Evolutionary conservation across 2,329 filamentous ascomycete species (phyloP).

Genomic region (Verruconis gallopava): DNA sequence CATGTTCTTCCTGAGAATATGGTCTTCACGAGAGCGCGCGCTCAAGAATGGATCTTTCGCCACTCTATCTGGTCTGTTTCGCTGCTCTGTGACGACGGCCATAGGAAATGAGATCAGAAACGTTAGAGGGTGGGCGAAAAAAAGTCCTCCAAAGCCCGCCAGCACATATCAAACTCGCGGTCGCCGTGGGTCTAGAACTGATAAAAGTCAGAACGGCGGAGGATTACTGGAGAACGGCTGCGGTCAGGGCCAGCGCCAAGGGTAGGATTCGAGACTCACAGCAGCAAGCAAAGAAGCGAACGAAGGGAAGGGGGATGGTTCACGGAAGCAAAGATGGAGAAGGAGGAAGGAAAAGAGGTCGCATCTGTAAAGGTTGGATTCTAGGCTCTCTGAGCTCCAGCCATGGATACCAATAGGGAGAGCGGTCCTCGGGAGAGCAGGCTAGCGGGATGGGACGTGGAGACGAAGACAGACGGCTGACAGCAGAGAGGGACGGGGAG

Average conservation of each 20-base stretch:
- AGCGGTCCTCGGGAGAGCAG: not conserved
- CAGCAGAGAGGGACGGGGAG: not conserved
- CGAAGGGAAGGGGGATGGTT: too few species aligned
- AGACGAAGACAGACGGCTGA: not conserved
- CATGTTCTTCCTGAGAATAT: conserved; percentile 1
- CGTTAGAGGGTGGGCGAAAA: not conserved
- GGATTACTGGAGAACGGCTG: too few species aligned
- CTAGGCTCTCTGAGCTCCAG: not conserved
- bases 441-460: not conserved
- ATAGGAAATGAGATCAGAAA: conserved; percentile 5
- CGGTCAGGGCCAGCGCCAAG: too few species aligned
- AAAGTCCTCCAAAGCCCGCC: not conserved
- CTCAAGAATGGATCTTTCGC: conserved; percentile 2
- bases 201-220: too few species aligned
- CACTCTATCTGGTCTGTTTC: conserved; percentile 7
- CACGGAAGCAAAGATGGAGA: not conserved
- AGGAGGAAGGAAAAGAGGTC: not conserved
- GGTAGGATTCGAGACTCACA: too few species aligned
- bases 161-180: conserved; percentile 2
- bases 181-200: conserved; percentile 9
- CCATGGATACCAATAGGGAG: not conserved
- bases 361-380: not conserved
- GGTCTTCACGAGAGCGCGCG: not conserved
- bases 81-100: conserved; percentile 6
- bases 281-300: too few species aligned